Evolutionary conservation across 345 rosid species (phyloP).

Genomic region (Psidium friedrichsthalianum): DNA sequence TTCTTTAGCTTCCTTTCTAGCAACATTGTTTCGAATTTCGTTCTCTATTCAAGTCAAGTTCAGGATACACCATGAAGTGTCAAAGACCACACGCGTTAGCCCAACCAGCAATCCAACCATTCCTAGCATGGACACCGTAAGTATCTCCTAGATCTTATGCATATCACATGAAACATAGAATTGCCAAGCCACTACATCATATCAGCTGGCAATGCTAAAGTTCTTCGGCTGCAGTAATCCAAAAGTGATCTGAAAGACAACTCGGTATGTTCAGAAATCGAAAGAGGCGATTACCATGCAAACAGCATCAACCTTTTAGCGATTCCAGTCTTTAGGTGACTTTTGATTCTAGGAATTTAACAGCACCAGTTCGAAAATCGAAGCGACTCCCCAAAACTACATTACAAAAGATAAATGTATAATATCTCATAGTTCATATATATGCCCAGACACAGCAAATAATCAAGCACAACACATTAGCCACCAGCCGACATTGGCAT

Average conservation of each 20-base stretch:
- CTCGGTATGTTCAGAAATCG: neutral
- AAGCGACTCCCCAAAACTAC: neutral
- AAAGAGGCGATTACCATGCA: neutral
- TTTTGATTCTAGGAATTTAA: neutral
- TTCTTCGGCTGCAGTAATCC: neutral
- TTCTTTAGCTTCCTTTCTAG: neutral
- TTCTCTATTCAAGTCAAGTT: neutral
- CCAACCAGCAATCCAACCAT: neutral
- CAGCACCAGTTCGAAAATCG: neutral
- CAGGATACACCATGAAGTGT: neutral
- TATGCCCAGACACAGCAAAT: neutral
- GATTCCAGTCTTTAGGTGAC: neutral
- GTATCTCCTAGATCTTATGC: neutral
- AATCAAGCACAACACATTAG: neutral
- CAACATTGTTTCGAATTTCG: neutral
- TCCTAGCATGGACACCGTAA: neutral
- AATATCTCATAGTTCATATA: neutral
- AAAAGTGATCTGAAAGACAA: neutral
- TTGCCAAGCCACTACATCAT: neutral
- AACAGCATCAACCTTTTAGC: neutral
- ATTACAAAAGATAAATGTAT: neutral
- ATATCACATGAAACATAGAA: neutral
- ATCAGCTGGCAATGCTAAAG: neutral
- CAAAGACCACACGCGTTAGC: neutral
- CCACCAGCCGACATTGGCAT: neutral